phyloP scores from a whole-genome alignment of 1,284 basidiomycete species.

The Fistulina hepatica region DNA sequence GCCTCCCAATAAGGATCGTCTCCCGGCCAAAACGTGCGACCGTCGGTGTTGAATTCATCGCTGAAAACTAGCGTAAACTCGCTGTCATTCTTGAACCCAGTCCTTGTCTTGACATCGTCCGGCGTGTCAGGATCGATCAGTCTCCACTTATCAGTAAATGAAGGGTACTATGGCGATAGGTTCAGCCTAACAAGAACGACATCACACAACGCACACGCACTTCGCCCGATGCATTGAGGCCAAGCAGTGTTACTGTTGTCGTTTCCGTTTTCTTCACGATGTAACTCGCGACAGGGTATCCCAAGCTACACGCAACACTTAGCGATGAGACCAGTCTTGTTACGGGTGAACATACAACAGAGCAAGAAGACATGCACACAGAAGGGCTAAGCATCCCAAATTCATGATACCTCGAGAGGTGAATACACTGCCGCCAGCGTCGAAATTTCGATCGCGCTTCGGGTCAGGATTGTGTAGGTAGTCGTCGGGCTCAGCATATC shows the following conservation, averaged over 20 bases:
- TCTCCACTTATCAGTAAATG: constrained; percentile 41
- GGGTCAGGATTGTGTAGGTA: constrained; percentile 23
- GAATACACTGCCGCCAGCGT: constrained; percentile 22
- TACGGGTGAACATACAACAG: constrained; percentile 11
- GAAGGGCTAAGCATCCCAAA: constrained; percentile 30
- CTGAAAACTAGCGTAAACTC: constrained; percentile 48
- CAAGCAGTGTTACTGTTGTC: background rate
- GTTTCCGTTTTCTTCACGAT: background rate
- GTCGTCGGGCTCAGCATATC: constrained; percentile 21
- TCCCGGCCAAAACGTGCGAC: constrained; percentile 58
- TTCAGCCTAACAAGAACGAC: constrained; percentile 74
- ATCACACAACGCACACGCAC: constrained; percentile 28
- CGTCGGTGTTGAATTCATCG: constrained; percentile 76
- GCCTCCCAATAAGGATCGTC: constrained; percentile 64
- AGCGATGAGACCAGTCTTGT: background rate
- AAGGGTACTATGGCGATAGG: constrained; percentile 53
- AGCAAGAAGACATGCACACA: constrained; percentile 21
- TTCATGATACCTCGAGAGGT: constrained; percentile 28
- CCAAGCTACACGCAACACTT: background rate
- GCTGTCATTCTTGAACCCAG: background rate
- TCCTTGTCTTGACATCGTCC: constrained; percentile 12
- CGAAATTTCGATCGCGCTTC: constrained; percentile 16
- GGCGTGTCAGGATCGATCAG: constrained; percentile 64
- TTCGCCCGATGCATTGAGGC: background rate
- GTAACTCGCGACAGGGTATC: constrained; percentile 3